Base-by-base conservation (phyloP, 2,329 filamentous ascomycete species). In the Sarocladium brachiariae region DNA sequence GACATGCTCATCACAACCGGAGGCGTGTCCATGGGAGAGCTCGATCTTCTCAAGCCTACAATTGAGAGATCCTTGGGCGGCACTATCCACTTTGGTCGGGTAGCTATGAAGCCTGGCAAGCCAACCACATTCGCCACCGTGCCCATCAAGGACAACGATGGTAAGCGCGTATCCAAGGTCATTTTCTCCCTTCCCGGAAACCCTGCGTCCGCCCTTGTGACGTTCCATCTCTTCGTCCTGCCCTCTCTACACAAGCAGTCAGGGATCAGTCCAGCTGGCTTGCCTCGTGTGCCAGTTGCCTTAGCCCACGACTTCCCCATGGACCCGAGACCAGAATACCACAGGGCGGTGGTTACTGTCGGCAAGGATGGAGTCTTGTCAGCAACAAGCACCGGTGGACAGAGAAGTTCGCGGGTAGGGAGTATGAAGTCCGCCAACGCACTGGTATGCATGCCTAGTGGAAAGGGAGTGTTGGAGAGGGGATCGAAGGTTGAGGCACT, bases 41-140 rank as follows among this genome's bases (percentile, higher is more conserved):
- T 96, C 2, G 93, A 99, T 66, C 83, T 99, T 7, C 80, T 99
- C 18, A 99, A 99, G 65, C 92, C 93, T 0, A 97, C 92, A 0
- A 88, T 99, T 59, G 93, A 97, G 71, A 85, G 92, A 37, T 77
- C 83, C 1, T 79, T 99, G 1, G 89, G 90, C 51, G 93, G 93
- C 7, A 93, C 85, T 0, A 96, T 99, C 57, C 93, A 96, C 67
- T 99, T 99, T 59, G 93, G 93, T 21, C 86, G 93, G 2, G 93
- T 99, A 2, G 81, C 86, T 50, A 97, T 99, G 93, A 99, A 99
- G 72, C 93, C 93, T 0, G 93, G 93, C 4, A 99, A 97, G 68
- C 93, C 93, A 2, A 96, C 91, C 0, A 99, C 93, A 0, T 99
- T 99, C 65, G 93, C 93, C 2, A 96, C 89, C 0, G 78, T 97